A percentile compares a stretch with the other conserved stretches of the same genome.
Conservation (phyloP, 352 stramenopile genomes). For the Phytophthora sojae region DNA sequence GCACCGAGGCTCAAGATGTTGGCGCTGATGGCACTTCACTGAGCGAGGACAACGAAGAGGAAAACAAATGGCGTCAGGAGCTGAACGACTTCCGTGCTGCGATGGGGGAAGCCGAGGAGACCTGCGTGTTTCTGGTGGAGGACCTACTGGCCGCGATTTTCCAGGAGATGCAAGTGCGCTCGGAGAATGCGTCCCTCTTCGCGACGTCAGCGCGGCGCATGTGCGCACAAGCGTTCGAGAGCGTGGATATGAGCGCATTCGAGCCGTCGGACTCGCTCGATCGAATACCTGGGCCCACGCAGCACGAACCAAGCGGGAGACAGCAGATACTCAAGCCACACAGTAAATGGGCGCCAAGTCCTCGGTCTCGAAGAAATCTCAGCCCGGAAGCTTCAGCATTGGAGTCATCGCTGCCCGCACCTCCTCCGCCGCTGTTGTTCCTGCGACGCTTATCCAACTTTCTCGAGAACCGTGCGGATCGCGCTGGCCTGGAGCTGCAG, state of each 20-base stretch:
- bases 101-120: conserved; percentile 49
- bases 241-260: conserved; percentile 29
- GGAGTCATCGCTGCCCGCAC: background rate
- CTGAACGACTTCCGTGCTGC: conserved; percentile 16
- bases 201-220: conserved; percentile 22
- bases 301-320: conserved; percentile 5
- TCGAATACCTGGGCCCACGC: conserved; percentile 11
- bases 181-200: conserved; percentile 44
- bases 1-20: conserved; percentile 8
- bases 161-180: conserved; percentile 48
- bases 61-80: conserved; percentile 7
- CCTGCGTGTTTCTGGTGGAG: conserved; percentile 37
- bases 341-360: conserved; percentile 6
- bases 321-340: conserved; percentile 28
- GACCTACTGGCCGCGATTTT: conserved; percentile 58
- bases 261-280: conserved; percentile 36
- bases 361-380: background rate
- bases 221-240: conserved; percentile 36
- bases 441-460: conserved; percentile 27
- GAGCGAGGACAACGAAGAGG: conserved; percentile 15
- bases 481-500: conserved; percentile 21
- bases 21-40: background rate
- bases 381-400: background rate
- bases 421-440: conserved; percentile 19
- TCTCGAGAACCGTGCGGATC: conserved; percentile 19